Conservation (phyloP, 495 filamentous ascomycete genomes). For the Thermothielavioides terrestris region DNA sequence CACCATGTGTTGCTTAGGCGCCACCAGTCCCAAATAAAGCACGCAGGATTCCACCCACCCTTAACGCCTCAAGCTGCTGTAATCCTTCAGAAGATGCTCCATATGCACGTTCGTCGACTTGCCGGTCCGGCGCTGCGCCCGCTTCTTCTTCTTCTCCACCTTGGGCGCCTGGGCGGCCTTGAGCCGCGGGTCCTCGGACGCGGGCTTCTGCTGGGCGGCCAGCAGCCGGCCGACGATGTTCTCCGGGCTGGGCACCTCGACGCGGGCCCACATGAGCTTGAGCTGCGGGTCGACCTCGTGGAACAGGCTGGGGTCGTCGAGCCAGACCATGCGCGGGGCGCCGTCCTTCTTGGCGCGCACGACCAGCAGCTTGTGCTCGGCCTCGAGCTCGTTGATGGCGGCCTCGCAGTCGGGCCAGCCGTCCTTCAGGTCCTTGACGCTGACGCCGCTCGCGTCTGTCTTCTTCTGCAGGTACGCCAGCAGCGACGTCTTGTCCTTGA, state of each 20-base stretch:
- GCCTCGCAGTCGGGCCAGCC: constrained; percentile 81
- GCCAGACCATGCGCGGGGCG: constrained; percentile 76
- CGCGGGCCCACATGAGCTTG: constrained; percentile 69
- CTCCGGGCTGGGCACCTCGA: constrained; percentile 63
- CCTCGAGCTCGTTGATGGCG: constrained; percentile 69
- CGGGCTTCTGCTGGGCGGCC: constrained; percentile 65
- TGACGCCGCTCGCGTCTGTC: constrained; percentile 69
- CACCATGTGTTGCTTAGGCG: not conserved
- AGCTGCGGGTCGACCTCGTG: constrained; percentile 77
- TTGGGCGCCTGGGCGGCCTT: constrained; percentile 51
- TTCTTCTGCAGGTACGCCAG: constrained; percentile 71
- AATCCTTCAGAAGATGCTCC: constrained; percentile 78
- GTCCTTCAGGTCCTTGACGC: constrained; percentile 83
- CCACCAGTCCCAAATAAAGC: not conserved
- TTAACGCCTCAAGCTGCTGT: constrained; percentile 48
- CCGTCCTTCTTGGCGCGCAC: constrained; percentile 90
- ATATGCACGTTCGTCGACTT: constrained; percentile 93
- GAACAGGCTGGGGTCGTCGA: constrained; percentile 68
- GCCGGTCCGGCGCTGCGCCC: constrained; percentile 55
- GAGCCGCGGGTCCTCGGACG: constrained; percentile 61
- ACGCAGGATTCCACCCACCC: too few relatives aligned
- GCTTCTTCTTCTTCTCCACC: constrained; percentile 62
- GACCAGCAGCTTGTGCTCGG: constrained; percentile 68
- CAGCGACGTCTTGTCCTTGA: constrained; percentile 63
- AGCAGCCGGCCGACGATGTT: constrained; percentile 67